Percentiles rank a stretch among this genome's conserved stretches.
Evolutionary conservation across 495 filamentous ascomycete species (phyloP).

Genomic region (Hyaloscypha bicolor): DNA sequence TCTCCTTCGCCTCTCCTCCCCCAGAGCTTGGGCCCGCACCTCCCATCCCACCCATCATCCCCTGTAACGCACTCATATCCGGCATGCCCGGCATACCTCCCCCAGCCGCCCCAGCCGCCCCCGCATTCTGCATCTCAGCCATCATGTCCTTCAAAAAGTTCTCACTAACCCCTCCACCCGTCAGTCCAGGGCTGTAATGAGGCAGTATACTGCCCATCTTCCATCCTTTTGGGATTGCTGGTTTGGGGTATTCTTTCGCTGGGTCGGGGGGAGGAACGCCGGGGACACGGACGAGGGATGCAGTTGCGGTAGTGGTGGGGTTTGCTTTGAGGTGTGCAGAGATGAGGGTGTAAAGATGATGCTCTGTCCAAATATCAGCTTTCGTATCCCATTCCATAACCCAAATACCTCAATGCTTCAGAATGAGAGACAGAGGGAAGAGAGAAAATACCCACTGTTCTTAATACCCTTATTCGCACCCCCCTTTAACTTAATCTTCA

Average conservation of each 20-base stretch:
- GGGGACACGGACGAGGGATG: slow-evolving; percentile 27
- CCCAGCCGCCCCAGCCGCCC: slow-evolving; percentile 37
- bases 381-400: too few relatives aligned
- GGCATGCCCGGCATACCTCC: slow-evolving; percentile 44
- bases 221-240: slow-evolving; percentile 86
- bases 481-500: slow-evolving; percentile 74
- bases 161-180: slow-evolving; percentile 91
- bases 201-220: slow-evolving; percentile 85
- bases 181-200: slow-evolving; percentile 83
- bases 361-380: slow-evolving; percentile 51
- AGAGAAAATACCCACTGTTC: slow-evolving; percentile 63
- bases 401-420: too few relatives aligned
- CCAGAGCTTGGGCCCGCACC: slow-evolving; percentile 13
- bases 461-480: slow-evolving; percentile 59
- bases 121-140: slow-evolving; percentile 69
- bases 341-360: slow-evolving; percentile 81
- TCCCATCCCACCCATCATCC: slow-evolving; percentile 31
- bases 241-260: slow-evolving; percentile 65
- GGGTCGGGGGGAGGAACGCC: slow-evolving; percentile 47
- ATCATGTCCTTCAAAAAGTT: slow-evolving; percentile 98
- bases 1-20: slow-evolving; percentile 51
- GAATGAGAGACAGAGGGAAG: not conserved
- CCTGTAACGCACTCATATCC: slow-evolving; percentile 33
- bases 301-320: slow-evolving; percentile 71
- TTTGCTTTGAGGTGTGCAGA: slow-evolving; percentile 72